Conservation (phyloP, 305 asterid genomes). For the Stenogyne calaminthoides region DNA sequence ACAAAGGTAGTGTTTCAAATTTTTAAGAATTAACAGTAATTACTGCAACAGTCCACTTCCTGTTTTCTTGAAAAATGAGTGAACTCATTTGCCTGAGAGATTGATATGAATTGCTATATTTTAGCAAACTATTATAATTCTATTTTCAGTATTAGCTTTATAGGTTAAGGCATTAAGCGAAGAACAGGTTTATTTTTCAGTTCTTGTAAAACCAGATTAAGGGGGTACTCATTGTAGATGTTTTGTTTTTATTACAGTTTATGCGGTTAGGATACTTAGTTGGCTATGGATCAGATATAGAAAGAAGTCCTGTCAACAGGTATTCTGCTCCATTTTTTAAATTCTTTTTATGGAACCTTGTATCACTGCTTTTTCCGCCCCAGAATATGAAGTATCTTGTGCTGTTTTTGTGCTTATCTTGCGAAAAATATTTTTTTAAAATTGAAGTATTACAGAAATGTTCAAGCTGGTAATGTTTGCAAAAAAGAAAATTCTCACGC, state of each 20-base stretch:
- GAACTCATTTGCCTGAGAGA: slow-evolving; percentile 16
- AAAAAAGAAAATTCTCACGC: slow-evolving; percentile 9
- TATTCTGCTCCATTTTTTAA: slow-evolving; percentile 28
- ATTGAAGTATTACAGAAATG: slow-evolving; percentile 9
- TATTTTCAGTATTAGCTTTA: background rate
- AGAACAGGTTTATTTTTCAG: slow-evolving; percentile 18
- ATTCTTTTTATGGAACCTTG: background rate
- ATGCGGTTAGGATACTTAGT: slow-evolving; percentile 94
- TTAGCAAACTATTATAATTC: background rate
- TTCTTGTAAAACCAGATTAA: slow-evolving; percentile 22
- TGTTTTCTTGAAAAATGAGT: slow-evolving; percentile 22
- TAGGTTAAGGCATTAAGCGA: background rate
- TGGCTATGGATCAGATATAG: slow-evolving; percentile 90
- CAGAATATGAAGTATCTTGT: slow-evolving; percentile 15
- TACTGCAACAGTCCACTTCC: slow-evolving; percentile 3
- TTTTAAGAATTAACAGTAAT: slow-evolving; percentile 13
- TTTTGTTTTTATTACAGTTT: slow-evolving; percentile 68
- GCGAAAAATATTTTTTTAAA: slow-evolving; percentile 11
- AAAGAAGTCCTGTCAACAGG: slow-evolving; percentile 98
- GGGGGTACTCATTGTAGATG: slow-evolving; percentile 30
- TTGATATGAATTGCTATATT: slow-evolving; percentile 22
- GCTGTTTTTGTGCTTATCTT: slow-evolving; percentile 5
- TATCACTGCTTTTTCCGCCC: background rate
- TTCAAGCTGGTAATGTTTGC: slow-evolving; percentile 22
- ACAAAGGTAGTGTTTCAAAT: slow-evolving; percentile 65